Conservation (phyloP, 768 basidiomycete genomes). For the Pholiota conissans region DNA sequence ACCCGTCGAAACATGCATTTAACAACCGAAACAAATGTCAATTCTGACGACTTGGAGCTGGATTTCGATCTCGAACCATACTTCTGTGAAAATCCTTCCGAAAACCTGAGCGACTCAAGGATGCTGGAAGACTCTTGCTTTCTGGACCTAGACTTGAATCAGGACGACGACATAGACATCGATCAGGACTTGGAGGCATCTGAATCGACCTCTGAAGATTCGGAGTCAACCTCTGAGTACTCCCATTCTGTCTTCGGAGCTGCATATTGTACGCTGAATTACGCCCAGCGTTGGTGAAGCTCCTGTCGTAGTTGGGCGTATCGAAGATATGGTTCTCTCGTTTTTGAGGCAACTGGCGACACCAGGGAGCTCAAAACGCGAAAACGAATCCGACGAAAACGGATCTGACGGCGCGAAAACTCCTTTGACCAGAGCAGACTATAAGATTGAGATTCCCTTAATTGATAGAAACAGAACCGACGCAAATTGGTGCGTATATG, state of each 20-base stretch:
- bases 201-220: background rate
- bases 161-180: background rate
- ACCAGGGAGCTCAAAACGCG: slow-evolving; percentile 15
- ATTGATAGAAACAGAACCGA: slow-evolving; percentile 31
- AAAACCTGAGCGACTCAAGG: background rate
- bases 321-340: slow-evolving; percentile 36
- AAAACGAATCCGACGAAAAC: slow-evolving; percentile 4
- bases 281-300: background rate
- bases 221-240: background rate
- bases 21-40: background rate
- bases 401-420: slow-evolving; percentile 4
- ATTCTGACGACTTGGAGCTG: background rate
- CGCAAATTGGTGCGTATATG: slow-evolving; percentile 26
- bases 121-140: background rate
- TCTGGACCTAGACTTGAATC: background rate
- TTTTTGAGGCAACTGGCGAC: slow-evolving; percentile 37
- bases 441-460: slow-evolving; percentile 33
- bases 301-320: slow-evolving; percentile 18
- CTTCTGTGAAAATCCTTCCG: background rate
- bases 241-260: background rate
- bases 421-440: slow-evolving; percentile 9
- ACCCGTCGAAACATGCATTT: background rate
- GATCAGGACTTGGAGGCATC: background rate
- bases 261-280: background rate
- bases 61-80: background rate